These are phyloP conservation scores for Talaromyces funiculosus DNA, from an alignment of 2,329 filamentous ascomycete genomes.

Conservation along the genomic window DNA sequence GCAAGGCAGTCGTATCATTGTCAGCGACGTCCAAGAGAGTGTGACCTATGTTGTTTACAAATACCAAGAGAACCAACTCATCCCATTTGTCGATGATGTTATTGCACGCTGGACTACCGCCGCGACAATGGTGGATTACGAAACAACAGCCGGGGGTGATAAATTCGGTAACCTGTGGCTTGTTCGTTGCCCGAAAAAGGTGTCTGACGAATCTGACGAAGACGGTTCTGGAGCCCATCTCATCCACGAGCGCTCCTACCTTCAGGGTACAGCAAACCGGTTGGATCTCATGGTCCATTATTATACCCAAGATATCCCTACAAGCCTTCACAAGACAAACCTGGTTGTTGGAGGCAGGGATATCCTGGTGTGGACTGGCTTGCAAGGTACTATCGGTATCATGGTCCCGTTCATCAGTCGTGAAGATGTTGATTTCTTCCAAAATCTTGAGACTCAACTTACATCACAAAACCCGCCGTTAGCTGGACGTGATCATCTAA, in stretches of 20 bases:
- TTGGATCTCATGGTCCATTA: constrained; percentile 81
- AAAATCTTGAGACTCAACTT: constrained; percentile 83
- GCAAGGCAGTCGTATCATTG: constrained; percentile 83
- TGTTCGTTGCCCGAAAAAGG: constrained; percentile 77
- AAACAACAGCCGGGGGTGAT: constrained; percentile 88
- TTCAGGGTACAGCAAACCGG: constrained; percentile 82
- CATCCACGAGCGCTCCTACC: constrained; percentile 81
- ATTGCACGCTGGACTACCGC: constrained; percentile 87
- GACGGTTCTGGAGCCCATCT: constrained; percentile 85
- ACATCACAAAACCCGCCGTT: constrained; percentile 80
- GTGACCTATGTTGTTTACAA: constrained; percentile 94
- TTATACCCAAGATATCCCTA: constrained; percentile 87
- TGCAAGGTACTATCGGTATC: constrained; percentile 91
- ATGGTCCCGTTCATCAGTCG: constrained; percentile 86
- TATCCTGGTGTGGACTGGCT: constrained; percentile 84
- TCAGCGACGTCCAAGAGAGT: constrained; percentile 88
- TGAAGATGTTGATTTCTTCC: constrained; percentile 97
- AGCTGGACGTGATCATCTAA: constrained; percentile 87
- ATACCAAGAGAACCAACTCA: constrained; percentile 79
- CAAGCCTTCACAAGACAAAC: constrained; percentile 79
- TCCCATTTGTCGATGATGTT: constrained; percentile 88
- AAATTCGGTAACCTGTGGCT: constrained; percentile 98
- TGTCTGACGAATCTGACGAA: constrained; percentile 85
- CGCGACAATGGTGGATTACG: constrained; percentile 93
- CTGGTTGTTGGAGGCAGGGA: constrained; percentile 89